These are phyloP conservation scores for Metschnikowia peoriensis DNA, from an alignment of 805 yeast species.

Conservation along the genomic window DNA sequence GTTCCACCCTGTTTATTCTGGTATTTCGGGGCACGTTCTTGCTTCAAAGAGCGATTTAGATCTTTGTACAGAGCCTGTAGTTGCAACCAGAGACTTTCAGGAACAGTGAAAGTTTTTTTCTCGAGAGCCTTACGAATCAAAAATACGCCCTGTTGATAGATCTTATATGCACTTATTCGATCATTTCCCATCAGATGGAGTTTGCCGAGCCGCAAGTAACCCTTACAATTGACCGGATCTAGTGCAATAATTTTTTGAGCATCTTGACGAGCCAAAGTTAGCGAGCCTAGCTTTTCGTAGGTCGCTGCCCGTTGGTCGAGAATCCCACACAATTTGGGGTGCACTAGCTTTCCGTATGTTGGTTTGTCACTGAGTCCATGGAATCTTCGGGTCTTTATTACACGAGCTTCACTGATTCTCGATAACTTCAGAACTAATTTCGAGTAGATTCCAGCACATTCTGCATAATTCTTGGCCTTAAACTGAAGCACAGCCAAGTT, in stretches of 20 bases:
- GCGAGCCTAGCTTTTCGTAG: constrained; percentile 37
- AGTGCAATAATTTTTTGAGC: constrained; percentile 30
- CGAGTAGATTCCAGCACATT: constrained; percentile 29
- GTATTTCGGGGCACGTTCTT: not conserved
- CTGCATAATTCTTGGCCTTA: constrained; percentile 25
- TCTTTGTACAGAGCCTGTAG: constrained; percentile 24
- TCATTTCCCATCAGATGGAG: constrained; percentile 24
- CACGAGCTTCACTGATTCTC: constrained; percentile 12
- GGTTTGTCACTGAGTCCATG: constrained; percentile 27
- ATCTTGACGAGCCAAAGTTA: constrained; percentile 34
- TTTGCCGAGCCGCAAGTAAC: constrained; percentile 46
- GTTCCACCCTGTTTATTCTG: not conserved
- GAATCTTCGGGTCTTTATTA: constrained; percentile 17
- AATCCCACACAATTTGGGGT: constrained; percentile 35
- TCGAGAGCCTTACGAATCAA: constrained; percentile 31
- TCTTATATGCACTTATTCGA: constrained; percentile 34
- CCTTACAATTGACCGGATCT: constrained; percentile 50
- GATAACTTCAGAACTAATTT: constrained; percentile 23
- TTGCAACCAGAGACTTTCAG: constrained; percentile 28
- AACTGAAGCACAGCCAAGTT: constrained; percentile 32
- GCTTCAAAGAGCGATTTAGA: constrained; percentile 25
- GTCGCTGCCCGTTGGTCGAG: constrained; percentile 52
- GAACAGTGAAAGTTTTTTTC: constrained; percentile 28
- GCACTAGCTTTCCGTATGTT: constrained; percentile 28
- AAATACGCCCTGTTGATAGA: constrained; percentile 36